Evolutionary conservation across 805 yeast species (phyloP), one percentile per base, ranked within the genome.

Genomic region (Ogataea trehaloabstinens): DNA sequence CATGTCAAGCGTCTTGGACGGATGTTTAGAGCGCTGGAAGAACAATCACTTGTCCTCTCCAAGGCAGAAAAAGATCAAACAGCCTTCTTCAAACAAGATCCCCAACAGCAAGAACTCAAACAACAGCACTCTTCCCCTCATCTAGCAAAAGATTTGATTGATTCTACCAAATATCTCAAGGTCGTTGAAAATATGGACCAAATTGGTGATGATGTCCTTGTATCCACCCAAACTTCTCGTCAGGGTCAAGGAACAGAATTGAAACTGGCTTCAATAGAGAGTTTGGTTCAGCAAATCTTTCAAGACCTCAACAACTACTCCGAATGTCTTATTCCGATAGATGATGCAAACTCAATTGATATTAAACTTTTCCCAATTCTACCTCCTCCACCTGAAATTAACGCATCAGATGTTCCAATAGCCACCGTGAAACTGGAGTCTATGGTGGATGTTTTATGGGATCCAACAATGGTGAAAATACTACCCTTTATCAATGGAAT

Each of bases 231-330:
- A 4, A 46, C 56, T 8, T 57, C 60, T 2, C 56, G 56, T 7
- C 55, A 51, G 18, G 28, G 37, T 4, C 38, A 43, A 34, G 35
- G 45, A 1, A 29, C 34, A 8, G 42, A 48, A 20, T 49, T 56
- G 2, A 53, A 57, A 21, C 48, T 69, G 7, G 63, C 71, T 5
- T 73, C 82, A 0, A 78, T 95, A 31, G 84, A 82, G 49, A 82
- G 86, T 49, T 67, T 91, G 37, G 76, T 93, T 17, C 88, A 87
- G 59, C 96, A 93, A 58, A 74, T 93, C n/a, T 90, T 73, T 55
- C 96, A 90, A 61, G 99, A 93, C 60, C 69, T 93, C 49, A 95
- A 93, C 63, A 88, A 86, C 57, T 95, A 90, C 63, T 87, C 96
- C 0, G 99, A 93, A 60, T 93, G 99, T 63, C 76, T 89, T 59